These are phyloP conservation scores for Luvunga scandens DNA, from an alignment of 345 rosid genomes.

Conservation along the genomic window DNA sequence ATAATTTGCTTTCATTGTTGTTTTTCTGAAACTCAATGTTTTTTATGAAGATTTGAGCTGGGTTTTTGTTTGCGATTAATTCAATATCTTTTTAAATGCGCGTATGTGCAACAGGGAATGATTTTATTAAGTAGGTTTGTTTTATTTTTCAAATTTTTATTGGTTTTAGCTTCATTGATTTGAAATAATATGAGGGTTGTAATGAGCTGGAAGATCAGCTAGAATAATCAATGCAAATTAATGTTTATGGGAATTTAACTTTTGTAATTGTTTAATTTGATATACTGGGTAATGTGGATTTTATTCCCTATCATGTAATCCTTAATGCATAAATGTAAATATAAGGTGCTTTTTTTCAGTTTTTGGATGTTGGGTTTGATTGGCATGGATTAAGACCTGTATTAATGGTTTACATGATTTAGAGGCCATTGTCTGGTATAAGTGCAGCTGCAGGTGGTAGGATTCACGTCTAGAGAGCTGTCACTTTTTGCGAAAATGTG, in stretches of 20 bases:
- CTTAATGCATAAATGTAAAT: background rate
- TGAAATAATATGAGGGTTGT: background rate
- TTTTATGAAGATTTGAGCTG: slow-evolving; percentile 18
- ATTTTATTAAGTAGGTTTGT: background rate
- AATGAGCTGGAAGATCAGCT: background rate
- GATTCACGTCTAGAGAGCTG: background rate
- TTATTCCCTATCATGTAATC: background rate
- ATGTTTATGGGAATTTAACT: background rate
- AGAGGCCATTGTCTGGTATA: background rate
- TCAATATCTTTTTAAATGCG: background rate
- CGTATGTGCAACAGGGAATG: background rate
- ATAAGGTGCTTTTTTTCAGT: background rate
- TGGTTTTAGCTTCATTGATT: background rate
- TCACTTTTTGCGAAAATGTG: background rate
- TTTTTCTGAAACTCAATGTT: slow-evolving; percentile 1
- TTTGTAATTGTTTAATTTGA: background rate
- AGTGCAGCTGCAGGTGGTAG: background rate
- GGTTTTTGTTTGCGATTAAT: background rate
- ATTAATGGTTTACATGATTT: background rate
- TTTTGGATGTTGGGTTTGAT: background rate
- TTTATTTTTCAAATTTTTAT: background rate
- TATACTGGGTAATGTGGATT: background rate
- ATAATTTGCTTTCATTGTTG: background rate
- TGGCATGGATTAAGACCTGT: background rate
- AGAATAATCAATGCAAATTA: background rate